Percentiles rank a stretch among this genome's conserved stretches.
These are phyloP conservation scores for Chrysanthemum lavandulifolium DNA, from an alignment of 129 eudicot species.

Conservation along the genomic window DNA sequence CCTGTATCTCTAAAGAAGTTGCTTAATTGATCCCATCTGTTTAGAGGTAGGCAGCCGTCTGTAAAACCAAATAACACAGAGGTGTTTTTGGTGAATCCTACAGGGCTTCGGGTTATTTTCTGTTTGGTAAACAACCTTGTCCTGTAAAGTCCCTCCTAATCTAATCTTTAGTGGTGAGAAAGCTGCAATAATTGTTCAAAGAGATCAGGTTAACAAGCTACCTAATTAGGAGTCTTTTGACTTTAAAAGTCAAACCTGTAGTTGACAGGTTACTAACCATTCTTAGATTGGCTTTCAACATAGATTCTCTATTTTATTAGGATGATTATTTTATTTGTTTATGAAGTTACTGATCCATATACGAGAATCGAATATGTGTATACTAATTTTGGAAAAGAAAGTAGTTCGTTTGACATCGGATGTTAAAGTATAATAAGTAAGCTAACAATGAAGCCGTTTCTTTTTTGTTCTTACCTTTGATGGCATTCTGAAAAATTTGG, in stretches of 20 bases:
- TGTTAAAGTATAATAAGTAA: slow-evolving; percentile 6
- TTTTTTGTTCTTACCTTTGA: slow-evolving; percentile 53
- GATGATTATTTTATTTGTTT: slow-evolving; percentile 5
- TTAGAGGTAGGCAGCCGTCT: slow-evolving; percentile 65
- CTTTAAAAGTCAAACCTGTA: slow-evolving; percentile 12
- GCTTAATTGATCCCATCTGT: slow-evolving; percentile 85
- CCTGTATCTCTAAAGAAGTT: slow-evolving; percentile 62
- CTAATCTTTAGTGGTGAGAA: slow-evolving; percentile 86
- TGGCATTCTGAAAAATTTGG: slow-evolving; percentile 58
- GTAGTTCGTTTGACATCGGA: slow-evolving; percentile 13
- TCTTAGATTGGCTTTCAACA: slow-evolving; percentile 13
- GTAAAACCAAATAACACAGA: slow-evolving; percentile 63
- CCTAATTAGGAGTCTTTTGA: slow-evolving; percentile 4
- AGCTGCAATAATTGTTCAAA: slow-evolving; percentile 49
- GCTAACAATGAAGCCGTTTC: neutral
- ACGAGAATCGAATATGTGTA: neutral
- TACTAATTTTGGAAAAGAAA: slow-evolving; percentile 1
- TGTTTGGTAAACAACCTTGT: slow-evolving; percentile 66
- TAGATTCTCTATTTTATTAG: neutral
- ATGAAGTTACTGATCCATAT: neutral
- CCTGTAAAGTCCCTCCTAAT: slow-evolving; percentile 92
- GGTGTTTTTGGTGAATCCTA: slow-evolving; percentile 36
- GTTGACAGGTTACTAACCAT: slow-evolving; percentile 10
- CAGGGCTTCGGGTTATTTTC: slow-evolving; percentile 45
- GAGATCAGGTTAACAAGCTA: slow-evolving; percentile 18